Evolutionary conservation across 2,329 filamentous ascomycete genomes (phyloP), one percentile per base, ranked within the genome.

Genomic region (Monosporascus sp.): DNA sequence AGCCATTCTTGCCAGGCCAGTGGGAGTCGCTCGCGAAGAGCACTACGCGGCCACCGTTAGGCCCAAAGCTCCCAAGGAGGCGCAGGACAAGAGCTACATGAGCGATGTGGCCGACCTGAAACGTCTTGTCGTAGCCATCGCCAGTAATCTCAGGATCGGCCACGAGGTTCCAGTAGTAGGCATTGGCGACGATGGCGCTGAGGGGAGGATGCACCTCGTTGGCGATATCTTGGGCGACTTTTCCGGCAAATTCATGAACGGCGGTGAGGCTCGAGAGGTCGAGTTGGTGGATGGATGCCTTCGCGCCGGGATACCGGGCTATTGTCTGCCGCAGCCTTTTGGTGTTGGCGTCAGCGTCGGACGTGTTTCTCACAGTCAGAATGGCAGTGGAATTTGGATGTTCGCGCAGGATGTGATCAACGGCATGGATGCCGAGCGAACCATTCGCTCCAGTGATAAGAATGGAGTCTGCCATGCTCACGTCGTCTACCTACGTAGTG

Each of bases 91-190:
- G n/a, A 5, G 61, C 61, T 3, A 71, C 61, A 11, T 75, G 57
- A 1, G 72, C 64, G 41, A 76, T 56, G 54, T 75, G 69, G 45
- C 64, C 68, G 5, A 76, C 66, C 52, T 74, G 71, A 20, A 76
- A 68, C 1, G 69, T 69, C 49, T 66, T 69, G 49, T 76, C 73
- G 27, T 66, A 69, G 5, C 67, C 65, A 52, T 74, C 72, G 1
- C 41, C 54, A 1, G 72, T 72, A 22, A 68, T 58, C 52, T 72
- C 65, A 3, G 65, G 56, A 8, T 65, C 64, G 6, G 50, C 49
- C 19, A 62, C 55, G 9, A 75, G 57, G 26, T 72, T 73, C 67
- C 69, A 72, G 46, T 69, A 67, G 53, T 67, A 70, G 7, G 73
- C 73, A 54, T 74, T 76, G 56, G 70, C 73, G 24, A 76, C 57